These are phyloP conservation scores for Myxozyma vanderwaltii DNA, from an alignment of 805 yeast genomes.

Conservation along the genomic window DNA sequence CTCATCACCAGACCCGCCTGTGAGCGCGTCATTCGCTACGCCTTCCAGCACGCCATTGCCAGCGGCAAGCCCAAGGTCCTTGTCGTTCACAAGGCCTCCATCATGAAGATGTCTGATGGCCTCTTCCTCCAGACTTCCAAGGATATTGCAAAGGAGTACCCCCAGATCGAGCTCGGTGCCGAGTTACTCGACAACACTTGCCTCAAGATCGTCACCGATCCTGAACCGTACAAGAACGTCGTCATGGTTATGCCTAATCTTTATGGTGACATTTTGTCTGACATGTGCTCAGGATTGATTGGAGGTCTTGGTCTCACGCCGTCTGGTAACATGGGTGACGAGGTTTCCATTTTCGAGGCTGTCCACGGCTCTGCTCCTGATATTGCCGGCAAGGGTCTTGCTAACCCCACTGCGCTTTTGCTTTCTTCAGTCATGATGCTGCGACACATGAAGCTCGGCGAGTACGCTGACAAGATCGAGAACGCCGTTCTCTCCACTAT, in stretches of 20 bases:
- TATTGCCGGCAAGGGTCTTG: constrained; percentile 97
- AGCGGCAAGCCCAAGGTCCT: constrained; percentile 84
- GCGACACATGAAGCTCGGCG: constrained; percentile 92
- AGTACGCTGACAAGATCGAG: constrained; percentile 83
- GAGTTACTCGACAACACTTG: constrained; percentile 97
- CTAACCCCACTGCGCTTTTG: constrained; percentile 97
- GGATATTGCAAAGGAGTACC: constrained; percentile 87
- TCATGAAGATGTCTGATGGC: constrained; percentile 98
- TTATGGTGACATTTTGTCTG: constrained; percentile 99
- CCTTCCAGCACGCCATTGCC: constrained; percentile 92
- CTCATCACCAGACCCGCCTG: constrained; percentile 95
- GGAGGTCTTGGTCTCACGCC: constrained; percentile 99
- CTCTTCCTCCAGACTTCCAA: constrained; percentile 89
- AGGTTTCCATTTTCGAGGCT: constrained; percentile 97
- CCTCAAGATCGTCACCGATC: constrained; percentile 85
- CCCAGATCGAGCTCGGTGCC: constrained; percentile 77
- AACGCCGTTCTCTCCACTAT: constrained; percentile 81
- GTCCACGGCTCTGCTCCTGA: constrained; percentile 99
- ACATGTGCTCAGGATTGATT: constrained; percentile 93
- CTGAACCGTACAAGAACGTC: constrained; percentile 75
- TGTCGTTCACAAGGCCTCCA: constrained; percentile 97
- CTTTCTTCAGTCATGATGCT: constrained; percentile 98
- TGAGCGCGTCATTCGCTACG: constrained; percentile 94
- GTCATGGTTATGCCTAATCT: constrained; percentile 99
- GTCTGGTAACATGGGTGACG: constrained; percentile 98